Evolutionary conservation across 2,329 filamentous ascomycete species (phyloP).

Genomic region (Ascomycota sp.): DNA sequence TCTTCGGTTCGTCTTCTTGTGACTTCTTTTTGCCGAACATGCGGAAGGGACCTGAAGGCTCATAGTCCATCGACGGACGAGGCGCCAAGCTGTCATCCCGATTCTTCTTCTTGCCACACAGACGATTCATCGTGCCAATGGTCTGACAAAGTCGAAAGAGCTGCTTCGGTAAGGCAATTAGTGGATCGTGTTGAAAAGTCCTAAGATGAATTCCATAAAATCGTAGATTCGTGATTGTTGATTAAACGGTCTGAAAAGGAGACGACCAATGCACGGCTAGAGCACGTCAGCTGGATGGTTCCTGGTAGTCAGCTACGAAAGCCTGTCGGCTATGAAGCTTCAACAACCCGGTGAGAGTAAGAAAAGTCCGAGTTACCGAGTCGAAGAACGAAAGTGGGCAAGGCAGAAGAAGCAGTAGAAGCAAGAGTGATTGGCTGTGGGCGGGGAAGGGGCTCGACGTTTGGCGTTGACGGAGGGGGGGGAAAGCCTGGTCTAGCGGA

Average conservation of each 20-base stretch:
- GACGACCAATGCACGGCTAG: not conserved
- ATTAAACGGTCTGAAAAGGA: not conserved
- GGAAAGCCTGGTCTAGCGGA: not conserved
- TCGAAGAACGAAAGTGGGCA: no score
- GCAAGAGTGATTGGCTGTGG: no score
- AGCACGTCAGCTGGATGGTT: no score
- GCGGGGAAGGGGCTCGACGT: no score
- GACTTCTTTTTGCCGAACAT: slow-evolving; percentile 36
- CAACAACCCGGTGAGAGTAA: no score
- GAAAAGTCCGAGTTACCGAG: no score
- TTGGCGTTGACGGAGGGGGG: not conserved
- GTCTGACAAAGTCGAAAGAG: not conserved
- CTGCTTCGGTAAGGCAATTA: not conserved
- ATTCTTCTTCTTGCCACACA: slow-evolving; percentile 51
- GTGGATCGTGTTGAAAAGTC: no score
- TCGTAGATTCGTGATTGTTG: not conserved
- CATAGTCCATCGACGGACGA: slow-evolving; percentile 33
- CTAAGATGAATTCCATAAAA: not conserved
- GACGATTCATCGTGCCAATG: slow-evolving; percentile 41
- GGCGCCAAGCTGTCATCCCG: slow-evolving; percentile 31
- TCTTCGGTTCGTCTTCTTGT: slow-evolving; percentile 35
- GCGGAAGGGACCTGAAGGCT: slow-evolving; percentile 29
- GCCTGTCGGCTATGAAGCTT: no score
- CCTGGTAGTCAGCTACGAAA: no score
- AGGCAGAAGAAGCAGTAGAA: not conserved